Base-by-base conservation (phyloP, 495 filamentous ascomycete species). In the Aspergillus ostianus region DNA sequence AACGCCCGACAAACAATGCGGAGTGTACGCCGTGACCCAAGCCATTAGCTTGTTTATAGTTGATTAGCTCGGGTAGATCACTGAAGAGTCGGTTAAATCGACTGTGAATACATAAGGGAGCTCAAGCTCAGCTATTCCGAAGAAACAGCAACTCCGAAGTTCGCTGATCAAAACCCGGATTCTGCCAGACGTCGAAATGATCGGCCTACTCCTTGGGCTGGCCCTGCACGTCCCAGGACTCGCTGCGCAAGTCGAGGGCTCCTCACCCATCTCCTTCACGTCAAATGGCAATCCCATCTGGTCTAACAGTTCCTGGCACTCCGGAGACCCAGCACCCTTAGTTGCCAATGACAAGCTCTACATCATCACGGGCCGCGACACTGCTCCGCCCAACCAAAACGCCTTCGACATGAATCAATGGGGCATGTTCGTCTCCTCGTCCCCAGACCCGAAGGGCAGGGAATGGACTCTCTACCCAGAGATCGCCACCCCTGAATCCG, bases 241-340 rank as follows among this genome's bases (percentile, higher is more conserved):
- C 12, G 23, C 45, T n/a, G 54, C 44, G 18, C 54, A 56, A 19
- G 15, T 32, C 8, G 54, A 47, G 7, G n/a, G 23, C 54, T n/a
- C 44, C n/a, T 47, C 21, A 6, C 45, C 54, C 12, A 8, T 56
- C 9, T 30, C 41, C 0, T 56, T 56, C 45, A 48, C 45, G 1
- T 56, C 54, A 4, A 56, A 32, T 0, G 54, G 54, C 4, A 56
- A 56, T n/a, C 54, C 54, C 13, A 56, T 56, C 23, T 29, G 26
- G n/a, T 56, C 54, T n/a, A 32, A 48, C 19, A 45, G 54, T 2
- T 56, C 54, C 18, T 55, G 53, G 53, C 47, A 55, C 7, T 55
- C 53, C 0, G 53, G 7, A 10, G 53, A 55, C 23, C 53, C 53
- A 17, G 53, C 53, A 0, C 53, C 53, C 8, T 29, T 55, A 13